Percentiles rank a stretch among this genome's conserved stretches.
Evolutionary conservation across 2,329 filamentous ascomycete genomes (phyloP).

Genomic region (Gliomastix tumulicola): DNA sequence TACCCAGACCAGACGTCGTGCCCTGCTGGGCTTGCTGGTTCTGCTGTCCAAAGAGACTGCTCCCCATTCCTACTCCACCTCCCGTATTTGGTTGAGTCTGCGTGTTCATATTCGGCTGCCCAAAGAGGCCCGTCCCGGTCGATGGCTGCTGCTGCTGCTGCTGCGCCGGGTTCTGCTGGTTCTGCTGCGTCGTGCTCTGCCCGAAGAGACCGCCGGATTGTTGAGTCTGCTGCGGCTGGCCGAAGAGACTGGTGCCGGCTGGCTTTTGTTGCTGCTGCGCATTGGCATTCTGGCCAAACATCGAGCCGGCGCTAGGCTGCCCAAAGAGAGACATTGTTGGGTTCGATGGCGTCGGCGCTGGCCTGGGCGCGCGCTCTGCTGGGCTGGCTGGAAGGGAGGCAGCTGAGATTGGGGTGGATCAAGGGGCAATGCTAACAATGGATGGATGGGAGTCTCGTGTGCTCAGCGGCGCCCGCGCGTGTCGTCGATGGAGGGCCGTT

Average conservation of each 20-base stretch:
- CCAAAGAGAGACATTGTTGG: conserved; percentile 20
- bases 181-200: conserved; percentile 1
- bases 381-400: conserved; percentile 4
- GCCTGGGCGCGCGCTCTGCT: no score
- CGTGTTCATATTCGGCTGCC: not conserved
- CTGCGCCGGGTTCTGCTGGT: conserved; percentile 3
- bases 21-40: conserved; percentile 1
- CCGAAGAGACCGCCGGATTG: conserved; percentile 3
- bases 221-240: conserved; percentile 4
- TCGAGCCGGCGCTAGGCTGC: conserved; percentile 1
- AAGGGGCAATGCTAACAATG: no score
- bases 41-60: no score
- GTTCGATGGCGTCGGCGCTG: no score
- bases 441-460: no score
- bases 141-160: not conserved
- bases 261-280: conserved; percentile 4
- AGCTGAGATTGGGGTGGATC: no score
- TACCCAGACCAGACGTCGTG: conserved; percentile 2
- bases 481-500: no score
- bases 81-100: conserved; percentile 4
- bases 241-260: conserved; percentile 6
- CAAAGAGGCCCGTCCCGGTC: conserved; percentile 4
- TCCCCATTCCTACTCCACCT: conserved; percentile 9
- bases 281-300: conserved; percentile 2
- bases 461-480: no score